phyloP scores from a whole-genome alignment of 495 filamentous ascomycete species.

The Tuber indicum region DNA sequence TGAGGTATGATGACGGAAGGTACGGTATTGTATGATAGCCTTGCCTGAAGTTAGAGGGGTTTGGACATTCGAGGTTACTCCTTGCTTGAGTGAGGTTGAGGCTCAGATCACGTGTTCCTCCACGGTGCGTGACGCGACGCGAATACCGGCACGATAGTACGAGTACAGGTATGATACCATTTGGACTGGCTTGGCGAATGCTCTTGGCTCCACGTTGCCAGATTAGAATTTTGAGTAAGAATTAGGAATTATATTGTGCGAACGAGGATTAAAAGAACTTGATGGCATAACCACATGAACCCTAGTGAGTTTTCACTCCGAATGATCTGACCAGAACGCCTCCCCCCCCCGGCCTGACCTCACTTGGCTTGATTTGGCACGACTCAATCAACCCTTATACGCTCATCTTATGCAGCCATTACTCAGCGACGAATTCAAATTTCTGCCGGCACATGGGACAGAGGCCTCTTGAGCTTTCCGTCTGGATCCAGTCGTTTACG shows the following conservation, averaged over 20 bases:
- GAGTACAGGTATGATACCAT: too few relatives aligned
- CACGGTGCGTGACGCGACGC: conserved; percentile 1
- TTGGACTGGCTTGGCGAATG: conserved; percentile 2
- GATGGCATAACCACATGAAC: conserved; percentile 1
- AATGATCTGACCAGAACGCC: conserved; percentile 43
- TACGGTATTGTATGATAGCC: neutral
- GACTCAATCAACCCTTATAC: conserved; percentile 6
- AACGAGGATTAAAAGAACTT: neutral
- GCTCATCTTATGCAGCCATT: neutral
- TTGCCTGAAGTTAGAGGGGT: neutral
- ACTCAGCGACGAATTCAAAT: conserved; percentile 36
- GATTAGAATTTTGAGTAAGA: conserved; percentile 5
- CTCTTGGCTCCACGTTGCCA: neutral
- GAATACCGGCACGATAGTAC: neutral
- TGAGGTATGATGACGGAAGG: conserved; percentile 5
- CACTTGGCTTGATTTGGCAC: neutral
- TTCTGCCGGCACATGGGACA: conserved; percentile 97
- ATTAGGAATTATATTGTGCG: neutral
- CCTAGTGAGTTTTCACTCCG: conserved; percentile 1
- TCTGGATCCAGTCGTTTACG: conserved; percentile 89
- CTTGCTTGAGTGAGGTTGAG: neutral
- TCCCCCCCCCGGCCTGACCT: neutral
- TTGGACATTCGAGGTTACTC: conserved; percentile 25
- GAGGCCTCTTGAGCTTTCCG: conserved; percentile 84
- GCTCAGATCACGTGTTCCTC: neutral